phyloP scores from a whole-genome alignment of 805 yeast genomes.

The Wickerhamiella lipophila region DNA sequence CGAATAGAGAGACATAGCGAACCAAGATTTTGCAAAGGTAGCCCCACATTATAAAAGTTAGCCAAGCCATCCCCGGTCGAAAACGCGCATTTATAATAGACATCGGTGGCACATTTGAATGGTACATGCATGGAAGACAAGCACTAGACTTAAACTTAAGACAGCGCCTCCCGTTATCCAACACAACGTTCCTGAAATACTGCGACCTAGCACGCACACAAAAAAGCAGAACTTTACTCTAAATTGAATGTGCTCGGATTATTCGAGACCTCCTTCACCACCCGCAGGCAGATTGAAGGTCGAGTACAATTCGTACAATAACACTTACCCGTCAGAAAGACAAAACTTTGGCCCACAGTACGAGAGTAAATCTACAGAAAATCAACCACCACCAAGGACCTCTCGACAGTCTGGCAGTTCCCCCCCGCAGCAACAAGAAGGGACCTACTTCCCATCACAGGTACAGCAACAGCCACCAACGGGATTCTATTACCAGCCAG shows the following conservation, averaged over 20 bases:
- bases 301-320: not conserved
- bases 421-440: slow-evolving; percentile 1
- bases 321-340: not conserved
- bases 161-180: slow-evolving; percentile 7
- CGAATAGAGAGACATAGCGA: not conserved
- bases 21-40: not conserved
- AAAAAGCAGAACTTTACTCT: not conserved
- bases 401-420: not conserved
- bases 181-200: slow-evolving; percentile 2
- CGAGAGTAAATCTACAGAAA: not conserved
- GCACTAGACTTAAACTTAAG: slow-evolving; percentile 8
- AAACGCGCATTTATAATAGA: slow-evolving; percentile 2
- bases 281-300: not conserved
- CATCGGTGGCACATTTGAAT: slow-evolving; percentile 5
- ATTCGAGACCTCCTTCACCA: slow-evolving; percentile 11
- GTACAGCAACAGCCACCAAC: not conserved
- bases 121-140: slow-evolving; percentile 11
- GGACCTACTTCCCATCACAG: not conserved
- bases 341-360: slow-evolving; percentile 1
- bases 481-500: slow-evolving; percentile 3
- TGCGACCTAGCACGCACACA: not conserved
- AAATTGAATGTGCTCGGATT: slow-evolving; percentile 9
- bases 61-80: not conserved
- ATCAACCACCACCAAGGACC: not conserved
- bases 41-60: not conserved